Base-by-base conservation (phyloP, 139 green algal species). In the Coelastrella sp. region DNA sequence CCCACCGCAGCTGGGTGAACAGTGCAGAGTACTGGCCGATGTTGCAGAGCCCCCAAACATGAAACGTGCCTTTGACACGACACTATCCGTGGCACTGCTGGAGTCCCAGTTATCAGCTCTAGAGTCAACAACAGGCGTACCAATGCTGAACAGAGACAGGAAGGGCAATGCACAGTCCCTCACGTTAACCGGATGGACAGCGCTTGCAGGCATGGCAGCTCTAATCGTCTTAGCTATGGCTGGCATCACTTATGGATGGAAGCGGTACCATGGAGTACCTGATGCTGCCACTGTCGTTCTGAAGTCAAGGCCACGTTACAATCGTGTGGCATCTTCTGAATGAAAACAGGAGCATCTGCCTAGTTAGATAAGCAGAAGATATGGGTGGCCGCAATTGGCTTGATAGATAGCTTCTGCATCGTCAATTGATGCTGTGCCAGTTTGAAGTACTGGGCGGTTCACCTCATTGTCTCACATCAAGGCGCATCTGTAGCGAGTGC, bases 161-260 rank as follows among this genome's bases (percentile, higher is more conserved):
- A 37, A 83, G 23, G 82, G 89, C 60, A 81, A 81, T 64, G 88
- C 74, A 37, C 72, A 64, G 25, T 71, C 79, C 40, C 79, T 96
- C 53, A 95, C 91, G 30, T 86, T 97, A 2, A 96, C 92, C 11
- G 95, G 94, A 37, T 94, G 91, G 92, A 88, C 86, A 0, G 92
- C 92, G 0, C 43, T 93, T 48, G 30, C 87, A 4, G 91, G 89
- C 32, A 90, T 95, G 19, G 85, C 87, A 7, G 88, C 91, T 35
- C 74, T 93, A 63, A 79, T 93, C 34, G 59, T 94, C 66, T 80
- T 94, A n/a, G 37, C 88, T 8, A 11, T 90, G 4, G 83, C 35
- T 8, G 91, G 88, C 21, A 66, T n/a, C 6, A 85, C 85, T 30
- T 86, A 62, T 71, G 83, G 17, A 5, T 86, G 67, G 67, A 59